phyloP scores from a whole-genome alignment of 495 filamentous ascomycete species.

The Xylaria acuta region DNA sequence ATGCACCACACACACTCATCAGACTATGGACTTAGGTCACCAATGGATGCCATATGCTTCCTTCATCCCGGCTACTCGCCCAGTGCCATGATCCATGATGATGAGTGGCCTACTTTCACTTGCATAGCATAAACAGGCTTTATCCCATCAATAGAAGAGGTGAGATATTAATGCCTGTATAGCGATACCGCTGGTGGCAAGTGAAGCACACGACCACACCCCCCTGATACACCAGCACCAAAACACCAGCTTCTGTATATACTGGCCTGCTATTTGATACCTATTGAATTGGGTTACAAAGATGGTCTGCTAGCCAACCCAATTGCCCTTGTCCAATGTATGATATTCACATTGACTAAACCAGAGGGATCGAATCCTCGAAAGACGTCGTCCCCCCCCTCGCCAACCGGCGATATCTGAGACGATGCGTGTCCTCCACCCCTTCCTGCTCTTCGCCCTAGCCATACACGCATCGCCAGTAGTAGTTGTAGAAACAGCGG shows the following conservation, averaged over 20 bases:
- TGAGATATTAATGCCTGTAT: not conserved
- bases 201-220: not conserved
- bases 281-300: not conserved
- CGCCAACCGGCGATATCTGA: not conserved
- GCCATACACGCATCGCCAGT: conserved; percentile 5
- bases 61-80: not conserved
- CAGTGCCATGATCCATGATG: not conserved
- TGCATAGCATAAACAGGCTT: not conserved
- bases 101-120: not conserved
- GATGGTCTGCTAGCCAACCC: not conserved
- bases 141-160: not conserved
- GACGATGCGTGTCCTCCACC: conserved; percentile 8
- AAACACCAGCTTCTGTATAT: not conserved
- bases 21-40: not conserved
- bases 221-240: not conserved
- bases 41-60: not conserved
- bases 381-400: not conserved
- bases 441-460: not conserved
- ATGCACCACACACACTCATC: not conserved
- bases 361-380: not conserved
- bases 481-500: conserved; percentile 2
- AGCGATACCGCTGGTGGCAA: not conserved
- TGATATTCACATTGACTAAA: not conserved
- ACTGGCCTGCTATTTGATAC: not conserved
- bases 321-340: not conserved